Conservation (phyloP, 2,329 filamentous ascomycete genomes). For the Sporothrix humicola region DNA sequence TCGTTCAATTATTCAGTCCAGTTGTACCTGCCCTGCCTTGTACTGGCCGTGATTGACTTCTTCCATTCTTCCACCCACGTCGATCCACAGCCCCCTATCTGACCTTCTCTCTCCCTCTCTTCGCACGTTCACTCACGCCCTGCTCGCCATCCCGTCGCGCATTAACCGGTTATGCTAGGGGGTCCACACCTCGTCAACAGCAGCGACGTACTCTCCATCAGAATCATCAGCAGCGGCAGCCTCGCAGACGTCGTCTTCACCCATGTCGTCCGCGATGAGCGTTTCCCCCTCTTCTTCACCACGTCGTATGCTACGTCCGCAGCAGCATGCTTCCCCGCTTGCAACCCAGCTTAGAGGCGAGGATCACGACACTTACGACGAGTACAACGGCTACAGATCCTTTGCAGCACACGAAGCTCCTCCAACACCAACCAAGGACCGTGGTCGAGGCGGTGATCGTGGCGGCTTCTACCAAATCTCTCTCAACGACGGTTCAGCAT, state of each 20-base stretch:
- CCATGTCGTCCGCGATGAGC: slow-evolving; percentile 28
- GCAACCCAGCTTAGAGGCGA: slow-evolving; percentile 18
- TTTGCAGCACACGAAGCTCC: not conserved
- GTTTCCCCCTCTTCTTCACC: slow-evolving; percentile 33
- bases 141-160: slow-evolving; percentile 40
- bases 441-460: slow-evolving; percentile 23
- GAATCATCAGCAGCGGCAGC: slow-evolving; percentile 5
- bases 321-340: slow-evolving; percentile 31
- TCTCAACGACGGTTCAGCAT: slow-evolving; percentile 26
- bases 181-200: slow-evolving; percentile 32
- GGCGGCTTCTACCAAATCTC: slow-evolving; percentile 29
- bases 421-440: slow-evolving; percentile 9
- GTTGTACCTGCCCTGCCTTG: not conserved
- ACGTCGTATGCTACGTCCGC: slow-evolving; percentile 33
- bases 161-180: slow-evolving; percentile 50
- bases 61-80: slow-evolving; percentile 29
- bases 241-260: not conserved
- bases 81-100: slow-evolving; percentile 15
- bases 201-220: slow-evolving; percentile 15
- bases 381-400: slow-evolving; percentile 18
- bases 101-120: not conserved
- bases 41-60: not conserved
- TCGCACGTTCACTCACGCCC: not conserved
- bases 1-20: not conserved
- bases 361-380: slow-evolving; percentile 18